phyloP scores from a whole-genome alignment of 495 filamentous ascomycete genomes.

The Cairneyella variabilis region DNA sequence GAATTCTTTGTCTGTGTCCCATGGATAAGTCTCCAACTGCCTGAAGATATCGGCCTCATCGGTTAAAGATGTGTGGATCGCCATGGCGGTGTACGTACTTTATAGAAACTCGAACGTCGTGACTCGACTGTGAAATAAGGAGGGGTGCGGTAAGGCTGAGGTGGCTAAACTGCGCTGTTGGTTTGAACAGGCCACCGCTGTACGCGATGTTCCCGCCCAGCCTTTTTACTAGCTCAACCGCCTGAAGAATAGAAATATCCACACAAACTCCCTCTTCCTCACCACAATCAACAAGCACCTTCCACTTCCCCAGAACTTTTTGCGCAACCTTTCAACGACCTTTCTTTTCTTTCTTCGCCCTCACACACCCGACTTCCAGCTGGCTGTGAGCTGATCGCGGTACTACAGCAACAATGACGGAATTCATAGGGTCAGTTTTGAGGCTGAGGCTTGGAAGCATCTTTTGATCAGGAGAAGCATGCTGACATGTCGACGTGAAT shows the following conservation, averaged over 20 bases:
- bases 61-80: conserved; percentile 16
- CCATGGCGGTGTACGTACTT: conserved; percentile 16
- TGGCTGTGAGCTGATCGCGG: conserved; percentile 26
- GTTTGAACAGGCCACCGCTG: neutral
- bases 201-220: conserved; percentile 9
- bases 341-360: conserved; percentile 11
- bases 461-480: conserved; percentile 14
- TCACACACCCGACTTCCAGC: conserved; percentile 15
- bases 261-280: conserved; percentile 16
- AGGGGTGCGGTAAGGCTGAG: conserved; percentile 10
- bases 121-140: neutral
- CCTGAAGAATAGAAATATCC: conserved; percentile 2
- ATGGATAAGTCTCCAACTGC: conserved; percentile 47
- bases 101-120: neutral
- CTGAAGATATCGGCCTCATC: conserved; percentile 29
- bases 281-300: conserved; percentile 8
- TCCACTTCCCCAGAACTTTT: conserved; percentile 8
- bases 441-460: conserved; percentile 2
- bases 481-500: conserved; percentile 19
- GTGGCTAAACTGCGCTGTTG: neutral
- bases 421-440: conserved; percentile 55
- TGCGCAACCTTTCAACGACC: conserved; percentile 7
- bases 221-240: conserved; percentile 12
- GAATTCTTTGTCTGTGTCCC: conserved; percentile 52
- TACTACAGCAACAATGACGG: conserved; percentile 45